Evolutionary conservation across 2,329 filamentous ascomycete genomes (phyloP), one percentile per base, ranked within the genome.

Genomic region (Fusarium tanahbumbuense): DNA sequence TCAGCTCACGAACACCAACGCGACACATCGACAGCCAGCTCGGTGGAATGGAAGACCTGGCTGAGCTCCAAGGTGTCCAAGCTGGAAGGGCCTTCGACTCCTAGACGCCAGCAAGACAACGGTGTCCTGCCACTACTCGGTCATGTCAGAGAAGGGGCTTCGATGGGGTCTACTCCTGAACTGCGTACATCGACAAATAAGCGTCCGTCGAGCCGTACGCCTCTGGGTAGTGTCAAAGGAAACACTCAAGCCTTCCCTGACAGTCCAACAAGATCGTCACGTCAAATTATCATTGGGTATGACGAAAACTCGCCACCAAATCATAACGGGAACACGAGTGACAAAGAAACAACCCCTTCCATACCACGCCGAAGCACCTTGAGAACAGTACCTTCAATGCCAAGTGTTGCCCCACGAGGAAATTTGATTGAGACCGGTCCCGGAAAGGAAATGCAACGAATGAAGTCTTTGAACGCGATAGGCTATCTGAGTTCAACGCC

Each of bases 1-100:
- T 69, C 74, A 18, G 75, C 68, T 1, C 76, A 20, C 50, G 58
- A 37, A 49, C 76, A 80, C 20, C 77, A 78, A 47, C 78, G 83
- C n/a, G 76, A 79, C 2, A 68, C 75, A 5, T 85, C 83, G 2
- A 80, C 80, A 1, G 78, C 79, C 8, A 85, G 84, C 59, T 87
- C 85, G 4, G 76, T 81, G 4, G 86, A 87, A 60, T 88, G 86
- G 86, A 87, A 87, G 75, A 83, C 78, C 0, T 86, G 83, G 83
- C 81, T 88, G 41, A 86, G 85, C 11, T 81, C 84, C 4, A 84
- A 87, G 44, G 81, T 85, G 11, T 83, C 83, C 1, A 85, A 83
- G 58, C 73, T 86, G 3, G 84, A 87, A 47, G 68, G 60, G 1
- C 60, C 75, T 7, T 46, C 57, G 4, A 64, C 68, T 5, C 65